These are phyloP conservation scores for Coniferiporia sulphurascens DNA, from an alignment of 1,284 basidiomycete species.

Conservation along the genomic window DNA sequence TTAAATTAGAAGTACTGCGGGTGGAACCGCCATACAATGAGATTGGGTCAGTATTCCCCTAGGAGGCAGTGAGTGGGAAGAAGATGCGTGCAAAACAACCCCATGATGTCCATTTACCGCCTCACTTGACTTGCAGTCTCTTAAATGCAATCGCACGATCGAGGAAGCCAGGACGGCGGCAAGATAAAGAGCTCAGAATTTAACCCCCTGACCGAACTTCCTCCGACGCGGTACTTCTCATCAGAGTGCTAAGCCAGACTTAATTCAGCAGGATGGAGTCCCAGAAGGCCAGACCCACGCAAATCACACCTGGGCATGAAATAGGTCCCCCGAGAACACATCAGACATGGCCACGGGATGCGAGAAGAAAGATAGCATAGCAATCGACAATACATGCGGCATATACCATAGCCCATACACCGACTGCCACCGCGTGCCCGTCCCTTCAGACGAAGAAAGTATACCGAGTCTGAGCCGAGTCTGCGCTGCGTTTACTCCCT, in stretches of 20 bases:
- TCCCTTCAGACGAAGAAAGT: not conserved
- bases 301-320: not conserved
- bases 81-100: too few relatives aligned
- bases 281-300: not conserved
- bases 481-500: slow-evolving; percentile 36
- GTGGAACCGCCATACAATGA: not conserved
- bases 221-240: too few relatives aligned
- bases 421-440: not conserved
- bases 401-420: slow-evolving; percentile 12
- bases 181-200: too few relatives aligned
- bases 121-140: too few relatives aligned
- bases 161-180: too few relatives aligned
- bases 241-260: too few relatives aligned
- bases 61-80: too few relatives aligned
- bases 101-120: too few relatives aligned
- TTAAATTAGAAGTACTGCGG: not conserved
- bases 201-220: too few relatives aligned
- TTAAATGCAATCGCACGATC: too few relatives aligned
- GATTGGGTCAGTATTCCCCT: too few relatives aligned
- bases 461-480: not conserved
- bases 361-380: slow-evolving; percentile 11
- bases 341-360: slow-evolving; percentile 4
- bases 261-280: too few relatives aligned
- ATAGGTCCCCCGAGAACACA: not conserved
- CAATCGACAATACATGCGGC: slow-evolving; percentile 12